Evolutionary conservation across 1,284 basidiomycete species (phyloP).

Genomic region (Ustilago xerochloae): DNA sequence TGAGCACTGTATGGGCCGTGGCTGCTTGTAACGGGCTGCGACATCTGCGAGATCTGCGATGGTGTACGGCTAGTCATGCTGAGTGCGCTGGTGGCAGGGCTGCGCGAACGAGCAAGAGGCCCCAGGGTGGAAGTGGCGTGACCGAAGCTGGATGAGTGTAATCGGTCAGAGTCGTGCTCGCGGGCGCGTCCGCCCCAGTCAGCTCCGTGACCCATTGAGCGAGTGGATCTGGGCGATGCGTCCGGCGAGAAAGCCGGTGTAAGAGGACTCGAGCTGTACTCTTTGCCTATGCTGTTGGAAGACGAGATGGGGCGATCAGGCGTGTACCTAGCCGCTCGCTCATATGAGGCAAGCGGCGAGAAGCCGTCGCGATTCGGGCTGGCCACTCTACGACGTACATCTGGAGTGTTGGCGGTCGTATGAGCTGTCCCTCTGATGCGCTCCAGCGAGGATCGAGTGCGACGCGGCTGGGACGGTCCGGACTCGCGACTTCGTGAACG

Average conservation of each 20-base stretch:
- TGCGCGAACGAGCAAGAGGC: slow-evolving; percentile 31
- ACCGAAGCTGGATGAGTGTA: slow-evolving; percentile 37
- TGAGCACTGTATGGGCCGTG: slow-evolving; percentile 4
- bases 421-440: not conserved
- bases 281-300: slow-evolving; percentile 16
- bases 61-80: slow-evolving; percentile 39
- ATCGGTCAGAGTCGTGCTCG: slow-evolving; percentile 17
- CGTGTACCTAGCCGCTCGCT: slow-evolving; percentile 15
- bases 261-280: slow-evolving; percentile 25
- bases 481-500: slow-evolving; percentile 34
- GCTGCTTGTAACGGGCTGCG: slow-evolving; percentile 10
- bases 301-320: slow-evolving; percentile 5
- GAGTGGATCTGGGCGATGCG: slow-evolving; percentile 29
- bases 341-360: slow-evolving; percentile 26
- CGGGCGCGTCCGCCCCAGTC: slow-evolving; percentile 31
- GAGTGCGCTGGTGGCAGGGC: slow-evolving; percentile 25
- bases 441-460: slow-evolving; percentile 23
- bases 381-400: slow-evolving; percentile 4
- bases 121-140: slow-evolving; percentile 6
- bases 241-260: slow-evolving; percentile 34
- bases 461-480: slow-evolving; percentile 6
- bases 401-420: not conserved
- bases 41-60: slow-evolving; percentile 36
- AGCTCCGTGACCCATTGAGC: slow-evolving; percentile 20
- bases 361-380: slow-evolving; percentile 2